Evolutionary conservation across 2,329 filamentous ascomycete species (phyloP).

Genomic region (Claviceps humidiphila): DNA sequence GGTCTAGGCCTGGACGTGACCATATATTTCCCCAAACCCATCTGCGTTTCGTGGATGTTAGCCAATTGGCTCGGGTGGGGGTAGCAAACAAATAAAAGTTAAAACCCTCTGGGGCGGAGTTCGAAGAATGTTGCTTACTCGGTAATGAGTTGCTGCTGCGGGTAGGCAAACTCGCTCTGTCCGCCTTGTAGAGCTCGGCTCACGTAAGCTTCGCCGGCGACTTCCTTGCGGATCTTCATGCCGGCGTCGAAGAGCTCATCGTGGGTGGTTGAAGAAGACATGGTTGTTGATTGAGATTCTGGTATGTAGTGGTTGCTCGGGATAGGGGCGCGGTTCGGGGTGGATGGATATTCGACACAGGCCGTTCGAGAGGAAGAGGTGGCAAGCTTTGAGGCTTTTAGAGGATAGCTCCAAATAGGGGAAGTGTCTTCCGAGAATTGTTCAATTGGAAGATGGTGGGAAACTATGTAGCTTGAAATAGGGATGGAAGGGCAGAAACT

Average conservation of each 20-base stretch:
- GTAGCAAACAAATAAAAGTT: not conserved
- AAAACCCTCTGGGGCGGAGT: no score
- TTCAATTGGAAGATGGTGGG: no score
- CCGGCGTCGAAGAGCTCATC: constrained; percentile 40
- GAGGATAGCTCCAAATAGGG: no score
- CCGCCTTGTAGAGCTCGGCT: constrained; percentile 38
- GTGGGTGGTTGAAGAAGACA: not conserved
- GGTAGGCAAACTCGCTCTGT: constrained; percentile 2
- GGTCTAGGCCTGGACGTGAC: constrained; percentile 46
- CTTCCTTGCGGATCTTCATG: constrained; percentile 41
- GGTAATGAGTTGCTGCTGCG: constrained; percentile 42
- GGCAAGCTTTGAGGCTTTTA: no score
- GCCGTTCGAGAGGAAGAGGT: no score
- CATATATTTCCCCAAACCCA: constrained; percentile 47
- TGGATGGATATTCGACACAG: no score
- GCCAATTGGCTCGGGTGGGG: no score
- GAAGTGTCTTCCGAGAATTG: no score
- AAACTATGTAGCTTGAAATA: no score
- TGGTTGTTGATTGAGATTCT: not conserved
- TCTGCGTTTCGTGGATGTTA: not conserved
- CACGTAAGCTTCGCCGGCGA: constrained; percentile 46
- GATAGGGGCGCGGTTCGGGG: no score
- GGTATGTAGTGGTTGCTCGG: no score
- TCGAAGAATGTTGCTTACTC: constrained; percentile 20
- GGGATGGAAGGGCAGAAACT: no score